Evolutionary conservation across 768 basidiomycete species (phyloP).

Genomic region (Hygrocybe punicea): DNA sequence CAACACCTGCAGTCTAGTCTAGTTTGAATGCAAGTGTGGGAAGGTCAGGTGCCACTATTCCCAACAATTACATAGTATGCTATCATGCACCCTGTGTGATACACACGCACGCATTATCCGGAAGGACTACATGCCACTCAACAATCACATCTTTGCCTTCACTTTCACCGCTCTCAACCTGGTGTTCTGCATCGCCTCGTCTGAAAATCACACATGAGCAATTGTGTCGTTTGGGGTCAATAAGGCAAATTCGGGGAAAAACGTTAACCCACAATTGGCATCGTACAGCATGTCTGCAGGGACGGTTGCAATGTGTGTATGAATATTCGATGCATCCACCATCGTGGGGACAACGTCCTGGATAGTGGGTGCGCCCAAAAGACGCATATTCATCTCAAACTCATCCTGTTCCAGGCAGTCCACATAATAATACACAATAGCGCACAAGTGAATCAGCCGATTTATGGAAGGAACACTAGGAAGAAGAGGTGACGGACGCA

Average conservation of each 20-base stretch:
- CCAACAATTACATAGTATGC: too few relatives aligned
- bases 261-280: slow-evolving; percentile 76
- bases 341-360: slow-evolving; percentile 80
- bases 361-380: slow-evolving; percentile 80
- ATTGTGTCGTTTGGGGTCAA: background rate
- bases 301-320: slow-evolving; percentile 60
- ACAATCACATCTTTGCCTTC: background rate
- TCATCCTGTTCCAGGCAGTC: slow-evolving; percentile 63
- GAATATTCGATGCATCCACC: slow-evolving; percentile 79
- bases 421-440: background rate
- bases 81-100: too few relatives aligned
- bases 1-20: too few relatives aligned
- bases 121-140: too few relatives aligned
- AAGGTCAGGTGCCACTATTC: too few relatives aligned
- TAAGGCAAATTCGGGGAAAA: background rate
- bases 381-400: slow-evolving; percentile 96
- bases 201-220: background rate
- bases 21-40: too few relatives aligned
- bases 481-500: slow-evolving; percentile 28
- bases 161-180: background rate
- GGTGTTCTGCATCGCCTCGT: background rate
- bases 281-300: slow-evolving; percentile 76
- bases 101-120: too few relatives aligned
- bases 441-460: too few relatives aligned
- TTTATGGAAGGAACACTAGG: too few relatives aligned